Evolutionary conservation across 768 basidiomycete species (phyloP).

Genomic region (Artomyces pyxidatus): DNA sequence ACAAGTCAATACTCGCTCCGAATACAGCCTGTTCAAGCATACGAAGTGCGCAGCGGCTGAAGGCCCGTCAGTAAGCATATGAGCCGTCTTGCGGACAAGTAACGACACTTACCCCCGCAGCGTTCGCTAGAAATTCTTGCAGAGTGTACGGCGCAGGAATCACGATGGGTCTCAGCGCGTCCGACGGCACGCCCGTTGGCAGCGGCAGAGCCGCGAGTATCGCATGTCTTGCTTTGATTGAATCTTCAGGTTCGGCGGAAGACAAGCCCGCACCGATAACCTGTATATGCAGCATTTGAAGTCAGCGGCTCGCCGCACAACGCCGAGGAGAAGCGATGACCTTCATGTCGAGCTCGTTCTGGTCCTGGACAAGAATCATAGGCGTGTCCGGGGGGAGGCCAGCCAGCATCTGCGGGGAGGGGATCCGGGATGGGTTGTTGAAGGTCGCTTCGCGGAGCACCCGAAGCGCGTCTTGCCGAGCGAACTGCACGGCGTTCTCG

Average conservation of each 20-base stretch:
- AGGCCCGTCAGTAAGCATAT: background rate
- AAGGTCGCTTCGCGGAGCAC: constrained; percentile 15
- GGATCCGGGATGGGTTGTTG: constrained; percentile 9
- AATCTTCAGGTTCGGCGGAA: constrained; percentile 14
- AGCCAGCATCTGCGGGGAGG: constrained; percentile 2
- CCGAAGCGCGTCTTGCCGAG: constrained; percentile 14
- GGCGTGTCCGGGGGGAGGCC: constrained; percentile 3
- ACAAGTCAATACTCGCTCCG: too few species aligned
- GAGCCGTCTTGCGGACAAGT: too few species aligned
- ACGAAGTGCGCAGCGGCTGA: constrained; percentile 53
- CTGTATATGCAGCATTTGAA: background rate
- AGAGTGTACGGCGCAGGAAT: constrained; percentile 57
- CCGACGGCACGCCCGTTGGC: constrained; percentile 54
- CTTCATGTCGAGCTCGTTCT: constrained; percentile 13
- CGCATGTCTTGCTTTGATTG: constrained; percentile 45
- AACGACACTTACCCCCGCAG: constrained; percentile 41
- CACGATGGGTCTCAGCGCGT: constrained; percentile 58
- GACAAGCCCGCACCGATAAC: too few species aligned
- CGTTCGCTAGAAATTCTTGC: constrained; percentile 58
- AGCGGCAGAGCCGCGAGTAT: constrained; percentile 54
- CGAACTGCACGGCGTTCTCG: constrained; percentile 10
- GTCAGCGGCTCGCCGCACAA: background rate
- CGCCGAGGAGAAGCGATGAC: background rate
- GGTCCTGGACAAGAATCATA: constrained; percentile 8
- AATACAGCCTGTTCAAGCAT: too few species aligned